Conservation (phyloP, 1,284 basidiomycete genomes). For the Tilletia caries region DNA sequence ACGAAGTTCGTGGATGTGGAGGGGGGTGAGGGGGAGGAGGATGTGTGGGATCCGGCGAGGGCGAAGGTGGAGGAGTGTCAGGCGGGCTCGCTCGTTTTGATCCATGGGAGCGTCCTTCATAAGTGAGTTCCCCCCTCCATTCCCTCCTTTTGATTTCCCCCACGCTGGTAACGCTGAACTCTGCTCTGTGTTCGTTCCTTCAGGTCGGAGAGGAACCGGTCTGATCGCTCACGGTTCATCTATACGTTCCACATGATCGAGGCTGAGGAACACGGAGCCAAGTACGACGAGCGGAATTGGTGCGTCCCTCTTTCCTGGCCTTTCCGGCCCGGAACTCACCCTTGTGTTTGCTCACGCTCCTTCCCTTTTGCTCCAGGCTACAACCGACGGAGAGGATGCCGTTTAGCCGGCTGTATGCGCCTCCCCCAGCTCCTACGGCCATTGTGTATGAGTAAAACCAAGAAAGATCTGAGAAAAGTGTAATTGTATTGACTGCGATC, state of each 20-base stretch:
- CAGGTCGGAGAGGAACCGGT: constrained; percentile 4
- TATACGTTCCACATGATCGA: constrained; percentile 51
- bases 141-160: background rate
- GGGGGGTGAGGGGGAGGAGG: constrained; percentile 30
- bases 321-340: background rate
- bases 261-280: constrained; percentile 24
- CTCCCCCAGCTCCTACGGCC: background rate
- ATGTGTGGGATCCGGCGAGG: constrained; percentile 24
- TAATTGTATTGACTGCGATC: background rate
- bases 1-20: constrained; percentile 28
- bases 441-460: background rate
- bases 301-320: background rate
- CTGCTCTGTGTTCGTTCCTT: background rate
- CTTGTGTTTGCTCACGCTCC: background rate
- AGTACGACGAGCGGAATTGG: constrained; percentile 44
- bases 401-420: constrained; percentile 31
- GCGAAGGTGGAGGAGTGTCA: constrained; percentile 20
- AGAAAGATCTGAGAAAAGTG: background rate
- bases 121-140: constrained; percentile 32
- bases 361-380: constrained; percentile 15
- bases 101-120: constrained; percentile 45
- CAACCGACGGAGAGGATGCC: constrained; percentile 30
- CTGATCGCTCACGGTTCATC: constrained; percentile 30
- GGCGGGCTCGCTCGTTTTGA: constrained; percentile 40
- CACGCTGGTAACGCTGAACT: background rate